Evolutionary conservation across 2,329 filamentous ascomycete genomes (phyloP), one percentile per base, ranked within the genome.

Genomic region (Cladosporium sp.): DNA sequence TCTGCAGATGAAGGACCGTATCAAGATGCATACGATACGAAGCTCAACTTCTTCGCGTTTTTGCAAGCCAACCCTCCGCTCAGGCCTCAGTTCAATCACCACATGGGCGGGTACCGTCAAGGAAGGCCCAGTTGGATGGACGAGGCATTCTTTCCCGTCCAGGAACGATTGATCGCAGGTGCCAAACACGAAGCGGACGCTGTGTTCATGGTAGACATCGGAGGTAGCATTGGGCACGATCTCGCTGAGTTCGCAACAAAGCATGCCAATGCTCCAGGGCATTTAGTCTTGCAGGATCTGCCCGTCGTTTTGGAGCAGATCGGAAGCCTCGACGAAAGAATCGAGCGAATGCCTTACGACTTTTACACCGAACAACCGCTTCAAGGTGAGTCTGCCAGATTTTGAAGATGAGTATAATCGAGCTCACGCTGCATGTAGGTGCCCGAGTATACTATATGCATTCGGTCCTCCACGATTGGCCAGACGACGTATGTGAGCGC

Each of bases 201-300:
- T 11, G 39, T 25, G 3, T 50, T 53, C 32, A 13, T 55, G 1
- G 50, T 55, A 4, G 53, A 55, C 35, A 38, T 55, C 11, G 53
- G 53, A 13, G 53, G 53, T 7, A 46, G 51, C 16, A 39, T 42
- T 13, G 53, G 53, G 9, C 53, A 53, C 33, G 53, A 55, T 33
- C 20, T 50, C 3, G 30, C 50, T 9, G 54, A 53, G 7, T 55
- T 62, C 20, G 51, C 45, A 19, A 50, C 43, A 35, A 42, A 49
- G 20, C 47, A 55, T 15, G 54, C 53, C 4, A 42, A 53, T 25
- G 25, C 53, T 18, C 36, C 35, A 16, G 59, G 58, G 5, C 50
- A 53, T 4, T 40, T 66, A 3, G 51, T 67, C 0, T 30, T 67
- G 1, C 57, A 64, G 50, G 62, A 66, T 48, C 52, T 59, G 30